Evolutionary conservation across 345 rosid genomes (phyloP).

Genomic region (Salix caprea): DNA sequence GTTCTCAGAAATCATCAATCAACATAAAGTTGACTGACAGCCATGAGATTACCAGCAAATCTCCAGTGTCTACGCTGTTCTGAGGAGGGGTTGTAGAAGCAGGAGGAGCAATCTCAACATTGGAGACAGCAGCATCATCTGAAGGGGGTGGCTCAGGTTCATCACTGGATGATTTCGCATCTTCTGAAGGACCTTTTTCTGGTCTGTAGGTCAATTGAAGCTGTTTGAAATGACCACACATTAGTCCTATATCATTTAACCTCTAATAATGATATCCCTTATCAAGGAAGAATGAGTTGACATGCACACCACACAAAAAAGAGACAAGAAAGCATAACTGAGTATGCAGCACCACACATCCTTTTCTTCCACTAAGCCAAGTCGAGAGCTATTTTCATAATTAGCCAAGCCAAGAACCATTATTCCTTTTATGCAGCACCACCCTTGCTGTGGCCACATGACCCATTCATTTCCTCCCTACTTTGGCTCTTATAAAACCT

Average conservation of each 20-base stretch:
- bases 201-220: conserved; percentile 74
- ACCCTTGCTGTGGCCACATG: background rate
- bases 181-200: conserved; percentile 68
- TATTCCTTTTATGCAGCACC: background rate
- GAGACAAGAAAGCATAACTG: background rate
- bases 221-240: conserved; percentile 31
- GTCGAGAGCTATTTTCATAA: background rate
- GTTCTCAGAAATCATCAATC: background rate
- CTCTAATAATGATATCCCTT: background rate
- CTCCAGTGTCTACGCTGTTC: conserved; percentile 60
- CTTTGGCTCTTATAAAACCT: background rate
- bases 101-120: conserved; percentile 41
- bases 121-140: conserved; percentile 39
- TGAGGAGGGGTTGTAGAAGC: conserved; percentile 52
- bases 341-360: background rate
- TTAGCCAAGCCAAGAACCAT: background rate
- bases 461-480: background rate
- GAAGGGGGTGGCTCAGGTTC: conserved; percentile 61
- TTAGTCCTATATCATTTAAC: conserved; percentile 19
- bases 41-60: conserved; percentile 58
- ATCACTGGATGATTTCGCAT: conserved; percentile 38
- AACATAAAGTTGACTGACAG: background rate
- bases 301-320: background rate
- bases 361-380: conserved; percentile 1
- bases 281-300: background rate